Percentiles rank a stretch among this genome's conserved stretches.
Evolutionary conservation across 768 basidiomycete species (phyloP).

Genomic region (Mycena belliarum): DNA sequence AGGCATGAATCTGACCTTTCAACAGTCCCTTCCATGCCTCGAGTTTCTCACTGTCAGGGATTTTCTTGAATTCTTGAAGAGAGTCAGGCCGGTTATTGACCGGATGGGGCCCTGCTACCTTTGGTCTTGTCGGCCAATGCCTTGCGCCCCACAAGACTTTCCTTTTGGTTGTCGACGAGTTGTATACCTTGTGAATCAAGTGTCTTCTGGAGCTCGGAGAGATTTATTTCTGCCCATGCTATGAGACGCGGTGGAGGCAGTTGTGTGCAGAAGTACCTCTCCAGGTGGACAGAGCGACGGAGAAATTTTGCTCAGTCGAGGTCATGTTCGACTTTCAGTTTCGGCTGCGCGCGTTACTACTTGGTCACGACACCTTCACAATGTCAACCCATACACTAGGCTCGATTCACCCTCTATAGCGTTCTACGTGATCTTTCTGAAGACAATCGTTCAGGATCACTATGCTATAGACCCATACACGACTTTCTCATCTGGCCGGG

Average conservation of each 20-base stretch:
- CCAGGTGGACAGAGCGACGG: constrained; percentile 91
- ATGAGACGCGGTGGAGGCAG: not conserved
- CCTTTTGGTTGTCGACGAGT: constrained; percentile 98
- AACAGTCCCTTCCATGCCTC: constrained; percentile 87
- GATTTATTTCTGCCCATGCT: constrained; percentile 67
- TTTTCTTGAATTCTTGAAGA: constrained; percentile 88
- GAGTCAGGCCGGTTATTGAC: not conserved
- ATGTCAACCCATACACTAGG: no score
- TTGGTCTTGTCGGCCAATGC: constrained; percentile 94
- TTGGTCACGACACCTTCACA: no score
- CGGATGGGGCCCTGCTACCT: constrained; percentile 48
- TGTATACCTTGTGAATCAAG: constrained; percentile 93
- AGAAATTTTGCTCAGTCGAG: constrained; percentile 77
- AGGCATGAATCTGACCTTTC: constrained; percentile 56
- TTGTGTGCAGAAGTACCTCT: constrained; percentile 55
- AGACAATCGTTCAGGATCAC: no score
- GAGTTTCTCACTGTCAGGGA: constrained; percentile 86
- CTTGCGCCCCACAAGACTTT: constrained; percentile 91
- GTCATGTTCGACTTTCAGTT: constrained; percentile 22
- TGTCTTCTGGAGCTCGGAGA: constrained; percentile 88
- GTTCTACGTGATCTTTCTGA: no score
- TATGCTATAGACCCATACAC: no score
- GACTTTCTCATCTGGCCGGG: no score
- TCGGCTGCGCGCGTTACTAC: no score
- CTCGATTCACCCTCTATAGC: no score